Conservation (phyloP, 495 filamentous ascomycete species). For the Talaromyces proteolyticus region DNA sequence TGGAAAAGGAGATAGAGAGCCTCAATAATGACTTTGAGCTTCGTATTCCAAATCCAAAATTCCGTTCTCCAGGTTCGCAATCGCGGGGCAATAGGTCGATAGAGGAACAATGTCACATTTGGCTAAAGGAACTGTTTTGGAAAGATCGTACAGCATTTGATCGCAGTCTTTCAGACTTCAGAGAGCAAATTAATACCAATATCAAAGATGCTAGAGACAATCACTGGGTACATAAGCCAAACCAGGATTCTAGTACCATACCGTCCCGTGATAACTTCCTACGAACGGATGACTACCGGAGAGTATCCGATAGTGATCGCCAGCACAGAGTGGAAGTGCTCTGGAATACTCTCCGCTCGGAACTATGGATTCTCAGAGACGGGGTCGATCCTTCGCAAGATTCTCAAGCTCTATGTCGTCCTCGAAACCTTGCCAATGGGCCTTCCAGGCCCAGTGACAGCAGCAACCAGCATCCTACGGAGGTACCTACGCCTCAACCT, state of each 20-base stretch:
- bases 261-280: constrained; percentile 5
- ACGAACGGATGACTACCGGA: background rate
- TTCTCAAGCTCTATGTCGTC: background rate
- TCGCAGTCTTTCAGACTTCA: background rate
- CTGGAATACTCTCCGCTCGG: background rate
- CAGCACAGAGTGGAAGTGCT: constrained; percentile 2
- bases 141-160: constrained; percentile 2
- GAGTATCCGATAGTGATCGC: background rate
- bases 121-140: constrained; percentile 5
- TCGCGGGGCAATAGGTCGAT: background rate
- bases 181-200: background rate
- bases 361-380: constrained; percentile 2
- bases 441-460: background rate
- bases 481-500: background rate
- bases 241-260: constrained; percentile 6
- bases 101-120: constrained; percentile 1
- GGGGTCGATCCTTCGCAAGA: constrained; percentile 1
- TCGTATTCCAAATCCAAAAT: constrained; percentile 5
- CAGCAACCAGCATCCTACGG: background rate
- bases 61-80: constrained; percentile 2
- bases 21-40: constrained; percentile 6
- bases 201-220: background rate
- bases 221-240: constrained; percentile 5
- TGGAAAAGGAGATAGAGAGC: constrained; percentile 2
- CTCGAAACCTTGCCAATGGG: constrained; percentile 4